Percentiles rank a stretch among this genome's conserved stretches.
Evolutionary conservation across 73 alveolate genomes (phyloP).

Genomic region (Paramecium tetraurelia): DNA sequence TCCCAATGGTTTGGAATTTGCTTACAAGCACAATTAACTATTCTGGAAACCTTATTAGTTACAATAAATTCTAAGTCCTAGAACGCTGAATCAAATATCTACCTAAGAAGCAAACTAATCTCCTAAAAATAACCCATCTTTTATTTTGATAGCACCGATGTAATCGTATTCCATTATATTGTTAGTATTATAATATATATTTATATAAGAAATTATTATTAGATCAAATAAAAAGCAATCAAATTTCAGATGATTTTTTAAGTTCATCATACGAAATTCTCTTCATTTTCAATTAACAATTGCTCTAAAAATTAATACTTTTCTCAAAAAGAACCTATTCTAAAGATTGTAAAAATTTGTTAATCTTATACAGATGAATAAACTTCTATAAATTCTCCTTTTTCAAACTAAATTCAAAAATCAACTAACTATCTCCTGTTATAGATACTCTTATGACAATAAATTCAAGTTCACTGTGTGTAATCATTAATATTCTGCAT

Average conservation of each 20-base stretch:
- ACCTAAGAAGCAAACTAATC: constrained; percentile 71
- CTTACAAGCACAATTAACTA: constrained; percentile 91
- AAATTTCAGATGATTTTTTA: neutral
- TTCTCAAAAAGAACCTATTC: neutral
- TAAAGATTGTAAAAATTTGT: neutral
- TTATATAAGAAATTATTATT: neutral
- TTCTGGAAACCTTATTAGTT: constrained; percentile 89
- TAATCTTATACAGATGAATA: neutral
- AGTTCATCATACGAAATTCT: neutral
- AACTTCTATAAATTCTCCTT: neutral
- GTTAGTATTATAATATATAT: neutral
- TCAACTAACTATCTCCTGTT: neutral
- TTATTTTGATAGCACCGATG: constrained; percentile 76
- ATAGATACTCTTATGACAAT: neutral
- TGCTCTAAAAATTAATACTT: neutral
- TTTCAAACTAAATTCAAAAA: neutral
- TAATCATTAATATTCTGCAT: neutral
- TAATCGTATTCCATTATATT: constrained; percentile 65
- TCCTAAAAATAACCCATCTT: constrained; percentile 77
- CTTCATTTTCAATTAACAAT: neutral
- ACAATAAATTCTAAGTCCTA: constrained; percentile 89
- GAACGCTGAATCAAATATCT: neutral
- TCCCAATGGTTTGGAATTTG: constrained; percentile 94
- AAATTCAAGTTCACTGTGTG: neutral
- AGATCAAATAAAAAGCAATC: neutral